phyloP scores from a whole-genome alignment of 2,329 filamentous ascomycete genomes.

The Pezicula neosporulosa region DNA sequence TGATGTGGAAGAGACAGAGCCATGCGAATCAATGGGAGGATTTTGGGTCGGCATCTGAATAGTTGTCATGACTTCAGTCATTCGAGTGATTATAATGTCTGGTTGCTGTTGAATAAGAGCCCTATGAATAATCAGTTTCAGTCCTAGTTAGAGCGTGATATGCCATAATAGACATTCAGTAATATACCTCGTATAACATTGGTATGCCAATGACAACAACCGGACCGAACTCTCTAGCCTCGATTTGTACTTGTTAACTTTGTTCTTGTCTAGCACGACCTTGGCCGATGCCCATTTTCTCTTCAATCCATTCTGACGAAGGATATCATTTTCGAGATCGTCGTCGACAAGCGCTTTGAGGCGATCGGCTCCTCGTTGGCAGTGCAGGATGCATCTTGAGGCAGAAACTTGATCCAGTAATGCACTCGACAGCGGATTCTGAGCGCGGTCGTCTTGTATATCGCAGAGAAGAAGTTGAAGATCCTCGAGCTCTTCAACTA shows the following conservation, averaged over 20 bases:
- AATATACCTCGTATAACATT: not conserved
- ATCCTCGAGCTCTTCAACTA: constrained; percentile 6
- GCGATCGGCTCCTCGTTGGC: not conserved
- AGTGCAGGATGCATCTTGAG: not conserved
- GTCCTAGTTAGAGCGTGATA: too few species aligned
- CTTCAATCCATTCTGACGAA: not conserved
- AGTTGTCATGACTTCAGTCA: too few species aligned
- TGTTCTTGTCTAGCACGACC: constrained; percentile 5
- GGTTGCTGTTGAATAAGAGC: too few species aligned
- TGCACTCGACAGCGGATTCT: not conserved
- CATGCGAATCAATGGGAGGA: too few species aligned
- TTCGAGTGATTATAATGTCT: too few species aligned
- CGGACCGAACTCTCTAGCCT: constrained; percentile 3
- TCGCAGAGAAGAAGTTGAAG: constrained; percentile 3
- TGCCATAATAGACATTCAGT: too few species aligned
- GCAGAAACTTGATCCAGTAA: not conserved
- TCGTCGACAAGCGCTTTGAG: not conserved
- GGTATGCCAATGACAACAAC: constrained; percentile 4
- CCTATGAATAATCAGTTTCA: too few species aligned
- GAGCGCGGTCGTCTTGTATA: constrained; percentile 1
- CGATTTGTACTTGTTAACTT: constrained; percentile 2
- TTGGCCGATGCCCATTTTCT: constrained; percentile 5
- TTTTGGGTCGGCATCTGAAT: too few species aligned
- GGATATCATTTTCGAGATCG: not conserved
- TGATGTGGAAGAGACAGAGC: too few species aligned